Base-by-base conservation (phyloP, 2,329 filamentous ascomycete species). In the Venturiaceae sp. region DNA sequence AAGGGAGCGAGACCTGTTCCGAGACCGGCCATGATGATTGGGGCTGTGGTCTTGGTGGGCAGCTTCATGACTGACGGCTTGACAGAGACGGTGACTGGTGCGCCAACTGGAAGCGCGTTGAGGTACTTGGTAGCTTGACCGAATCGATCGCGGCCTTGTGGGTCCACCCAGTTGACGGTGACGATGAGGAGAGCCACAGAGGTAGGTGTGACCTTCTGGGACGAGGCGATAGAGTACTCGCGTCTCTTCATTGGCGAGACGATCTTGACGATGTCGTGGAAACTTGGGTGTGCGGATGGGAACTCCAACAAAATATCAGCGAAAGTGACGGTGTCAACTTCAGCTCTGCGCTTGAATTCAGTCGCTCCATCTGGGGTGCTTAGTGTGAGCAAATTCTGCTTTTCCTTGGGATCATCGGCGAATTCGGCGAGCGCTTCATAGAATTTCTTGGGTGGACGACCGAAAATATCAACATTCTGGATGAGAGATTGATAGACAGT, bases 1-100 rank as follows among this genome's bases (percentile, higher is more conserved):
- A 99, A 99, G n/a, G 94, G 94, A 1, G 94, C 94, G 23, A 99
- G 86, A 69, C 94, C 94, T 0, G 94, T 99, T 63, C 94, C 94
- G n/a, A 97, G 87, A 72, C 94, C 94, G 9, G 94, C 94, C 92
- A 99, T 96, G 80, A 99, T 96, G 70, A 99, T 85, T 41, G 94
- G 94, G 53, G 92, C 90, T 37, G 90, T 94, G 65, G 92, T 86
- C 71, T 85, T 87, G 61, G 82, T 76, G 5, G 94, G 94, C n/a
- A 99, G 83, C 77, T 97, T 99, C 94, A 99, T 99, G 64, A 97
- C 94, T 26, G 91, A 96, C 0, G 94, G 90, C 79, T 99, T 99
- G 72, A 99, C 91, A 34, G 89, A 95, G 60, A 90, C 94, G 2
- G 92, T 96, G 63, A 99, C 84, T 34, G 86, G 78, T 37, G 88